phyloP scores from a whole-genome alignment of 805 yeast genomes.

The Wickerhamiella lipophila region DNA sequence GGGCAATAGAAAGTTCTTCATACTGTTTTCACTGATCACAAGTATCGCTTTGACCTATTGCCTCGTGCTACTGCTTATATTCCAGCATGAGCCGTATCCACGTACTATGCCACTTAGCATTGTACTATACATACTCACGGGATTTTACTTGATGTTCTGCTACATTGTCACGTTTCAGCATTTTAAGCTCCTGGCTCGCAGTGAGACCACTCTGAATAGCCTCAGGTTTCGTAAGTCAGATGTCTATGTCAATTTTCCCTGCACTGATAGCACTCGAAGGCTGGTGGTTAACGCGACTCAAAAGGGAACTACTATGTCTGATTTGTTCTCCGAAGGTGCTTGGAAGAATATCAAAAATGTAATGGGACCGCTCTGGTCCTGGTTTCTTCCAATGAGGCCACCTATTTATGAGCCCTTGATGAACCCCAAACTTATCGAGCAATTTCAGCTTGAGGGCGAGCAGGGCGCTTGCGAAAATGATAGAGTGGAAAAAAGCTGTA shows the following conservation, averaged over 20 bases:
- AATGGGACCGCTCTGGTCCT: conserved; percentile 26
- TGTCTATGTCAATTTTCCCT: conserved; percentile 31
- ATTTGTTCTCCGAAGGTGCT: conserved; percentile 24
- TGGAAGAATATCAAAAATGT: conserved; percentile 20
- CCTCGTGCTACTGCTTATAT: conserved; percentile 30
- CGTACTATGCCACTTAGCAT: conserved; percentile 38
- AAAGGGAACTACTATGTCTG: conserved; percentile 26
- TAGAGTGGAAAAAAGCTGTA: neutral
- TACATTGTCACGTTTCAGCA: conserved; percentile 35
- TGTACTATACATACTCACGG: conserved; percentile 35
- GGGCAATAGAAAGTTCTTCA: conserved; percentile 47
- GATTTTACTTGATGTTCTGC: conserved; percentile 37
- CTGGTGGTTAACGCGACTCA: conserved; percentile 34
- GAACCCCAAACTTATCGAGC: conserved; percentile 8
- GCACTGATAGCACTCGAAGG: conserved; percentile 29
- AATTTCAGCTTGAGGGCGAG: conserved; percentile 1
- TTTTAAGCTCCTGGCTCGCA: conserved; percentile 31
- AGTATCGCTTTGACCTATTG: conserved; percentile 32
- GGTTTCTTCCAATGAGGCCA: conserved; percentile 23
- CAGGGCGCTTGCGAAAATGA: neutral
- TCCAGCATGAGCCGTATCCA: conserved; percentile 24
- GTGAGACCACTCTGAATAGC: conserved; percentile 37
- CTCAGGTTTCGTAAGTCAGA: conserved; percentile 27
- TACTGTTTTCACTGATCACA: conserved; percentile 34
- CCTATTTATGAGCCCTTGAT: conserved; percentile 14